Percentiles rank a stretch among this genome's conserved stretches.
Evolutionary conservation across 2,329 filamentous ascomycete species (phyloP).

Genomic region (Diaporthe longicolla): DNA sequence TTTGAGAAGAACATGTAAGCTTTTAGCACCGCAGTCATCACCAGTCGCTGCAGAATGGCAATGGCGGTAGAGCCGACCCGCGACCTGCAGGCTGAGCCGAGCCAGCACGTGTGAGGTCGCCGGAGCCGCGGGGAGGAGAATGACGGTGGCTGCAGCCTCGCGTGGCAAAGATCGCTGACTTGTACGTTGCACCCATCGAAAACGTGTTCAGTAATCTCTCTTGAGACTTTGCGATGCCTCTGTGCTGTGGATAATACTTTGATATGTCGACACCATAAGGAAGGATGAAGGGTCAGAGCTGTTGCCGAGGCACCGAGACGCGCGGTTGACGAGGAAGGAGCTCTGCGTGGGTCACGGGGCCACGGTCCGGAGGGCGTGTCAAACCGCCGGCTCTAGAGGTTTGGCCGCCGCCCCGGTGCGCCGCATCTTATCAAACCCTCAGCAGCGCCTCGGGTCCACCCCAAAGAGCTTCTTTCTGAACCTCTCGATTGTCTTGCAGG

Average conservation of each 20-base stretch:
- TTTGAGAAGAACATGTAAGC: conserved; percentile 1
- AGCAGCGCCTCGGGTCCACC: background rate
- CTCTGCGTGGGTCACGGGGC: background rate
- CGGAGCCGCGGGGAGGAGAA: background rate
- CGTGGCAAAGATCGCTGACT: background rate
- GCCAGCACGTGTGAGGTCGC: background rate
- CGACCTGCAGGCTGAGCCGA: background rate
- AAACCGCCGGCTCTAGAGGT: background rate
- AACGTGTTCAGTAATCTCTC: no score
- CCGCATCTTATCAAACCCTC: conserved; percentile 6
- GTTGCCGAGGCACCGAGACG: conserved; percentile 3
- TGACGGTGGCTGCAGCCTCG: background rate
- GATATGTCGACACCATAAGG: background rate
- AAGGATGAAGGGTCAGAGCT: background rate
- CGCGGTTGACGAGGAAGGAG: background rate
- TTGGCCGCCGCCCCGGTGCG: conserved; percentile 7
- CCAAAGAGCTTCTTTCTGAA: background rate
- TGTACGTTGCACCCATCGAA: no score
- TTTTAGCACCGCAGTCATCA: background rate
- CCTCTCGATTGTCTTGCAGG: background rate
- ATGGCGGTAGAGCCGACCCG: background rate
- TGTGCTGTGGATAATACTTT: background rate
- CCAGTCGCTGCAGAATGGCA: background rate
- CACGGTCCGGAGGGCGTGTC: conserved; percentile 2
- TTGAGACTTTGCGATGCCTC: background rate